These are phyloP conservation scores for Fusarium buxicola DNA, from an alignment of 2,329 filamentous ascomycete species.

Conservation along the genomic window DNA sequence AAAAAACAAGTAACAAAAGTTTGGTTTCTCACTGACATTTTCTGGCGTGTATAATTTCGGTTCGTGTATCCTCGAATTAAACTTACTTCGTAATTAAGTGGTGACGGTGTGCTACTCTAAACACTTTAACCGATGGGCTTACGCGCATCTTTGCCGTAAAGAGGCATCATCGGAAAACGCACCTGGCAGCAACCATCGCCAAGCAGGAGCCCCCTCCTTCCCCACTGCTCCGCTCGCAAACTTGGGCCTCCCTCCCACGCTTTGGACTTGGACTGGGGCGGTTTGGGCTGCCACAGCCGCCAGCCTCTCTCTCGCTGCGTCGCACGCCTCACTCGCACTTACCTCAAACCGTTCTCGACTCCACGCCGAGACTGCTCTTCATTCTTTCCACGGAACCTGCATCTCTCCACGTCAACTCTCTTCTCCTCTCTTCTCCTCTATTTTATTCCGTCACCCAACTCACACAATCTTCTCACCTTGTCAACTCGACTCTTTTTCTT, in stretches of 20 bases:
- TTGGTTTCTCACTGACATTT: neutral
- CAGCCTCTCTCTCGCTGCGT: neutral
- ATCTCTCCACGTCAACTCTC: conserved; percentile 32
- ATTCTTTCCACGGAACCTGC: conserved; percentile 14
- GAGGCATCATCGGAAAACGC: conserved; percentile 9
- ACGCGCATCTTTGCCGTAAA: conserved; percentile 34
- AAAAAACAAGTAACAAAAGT: neutral
- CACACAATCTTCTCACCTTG: conserved; percentile 10
- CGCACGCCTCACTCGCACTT: conserved; percentile 4
- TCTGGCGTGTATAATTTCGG: conserved; percentile 25
- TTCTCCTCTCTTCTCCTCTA: conserved; percentile 12
- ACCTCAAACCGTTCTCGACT: conserved; percentile 10
- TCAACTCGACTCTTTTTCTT: neutral
- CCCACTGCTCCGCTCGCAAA: conserved; percentile 20
- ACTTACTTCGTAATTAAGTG: conserved; percentile 23
- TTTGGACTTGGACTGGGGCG: neutral
- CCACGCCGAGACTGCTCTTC: conserved; percentile 1
- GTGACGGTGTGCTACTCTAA: conserved; percentile 32
- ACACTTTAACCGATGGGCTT: conserved; percentile 27
- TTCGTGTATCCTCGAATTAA: conserved; percentile 21
- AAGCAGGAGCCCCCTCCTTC: conserved; percentile 14
- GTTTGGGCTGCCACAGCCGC: conserved; percentile 14
- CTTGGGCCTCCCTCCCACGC: neutral
- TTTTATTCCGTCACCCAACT: conserved; percentile 22
- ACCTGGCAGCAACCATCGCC: neutral